Evolutionary conservation across 208 protist genomes (phyloP).

Genomic region (Wallacemonas rigidus): DNA sequence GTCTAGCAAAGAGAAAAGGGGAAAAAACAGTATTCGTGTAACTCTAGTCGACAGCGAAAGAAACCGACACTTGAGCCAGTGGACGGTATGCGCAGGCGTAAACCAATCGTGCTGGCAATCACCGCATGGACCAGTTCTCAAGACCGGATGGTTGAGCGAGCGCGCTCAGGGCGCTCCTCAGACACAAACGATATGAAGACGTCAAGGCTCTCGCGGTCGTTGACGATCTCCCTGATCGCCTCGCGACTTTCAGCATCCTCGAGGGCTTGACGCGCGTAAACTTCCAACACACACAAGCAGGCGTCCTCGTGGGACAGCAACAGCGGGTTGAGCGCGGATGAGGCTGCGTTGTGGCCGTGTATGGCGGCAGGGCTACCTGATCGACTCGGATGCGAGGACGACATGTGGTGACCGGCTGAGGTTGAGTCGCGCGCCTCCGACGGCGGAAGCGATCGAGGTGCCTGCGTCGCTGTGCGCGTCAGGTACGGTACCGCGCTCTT

Average conservation of each 20-base stretch:
- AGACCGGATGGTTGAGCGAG: not conserved
- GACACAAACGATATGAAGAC: slow-evolving; percentile 33
- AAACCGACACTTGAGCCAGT: no score
- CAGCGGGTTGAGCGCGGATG: slow-evolving; percentile 3
- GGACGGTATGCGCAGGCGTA: no score
- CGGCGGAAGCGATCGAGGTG: not conserved
- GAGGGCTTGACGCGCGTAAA: slow-evolving; percentile 20
- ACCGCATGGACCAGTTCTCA: no score
- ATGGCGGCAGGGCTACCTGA: not conserved
- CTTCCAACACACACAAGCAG: slow-evolving; percentile 19
- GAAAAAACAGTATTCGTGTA: no score
- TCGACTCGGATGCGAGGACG: not conserved
- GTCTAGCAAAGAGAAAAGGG: no score
- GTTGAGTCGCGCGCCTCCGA: no score
- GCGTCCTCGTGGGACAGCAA: slow-evolving; percentile 12
- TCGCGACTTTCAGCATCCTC: slow-evolving; percentile 26
- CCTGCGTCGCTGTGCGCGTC: slow-evolving; percentile 11
- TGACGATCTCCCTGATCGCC: slow-evolving; percentile 30
- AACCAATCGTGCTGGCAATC: no score
- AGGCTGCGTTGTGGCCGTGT: not conserved
- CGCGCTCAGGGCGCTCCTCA: slow-evolving; percentile 22
- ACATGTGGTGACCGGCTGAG: not conserved
- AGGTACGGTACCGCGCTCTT: not conserved
- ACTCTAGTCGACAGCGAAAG: no score
- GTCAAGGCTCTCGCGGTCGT: slow-evolving; percentile 38